phyloP scores from a whole-genome alignment of 2,329 filamentous ascomycete genomes.

The Aplosporella prunicola region DNA sequence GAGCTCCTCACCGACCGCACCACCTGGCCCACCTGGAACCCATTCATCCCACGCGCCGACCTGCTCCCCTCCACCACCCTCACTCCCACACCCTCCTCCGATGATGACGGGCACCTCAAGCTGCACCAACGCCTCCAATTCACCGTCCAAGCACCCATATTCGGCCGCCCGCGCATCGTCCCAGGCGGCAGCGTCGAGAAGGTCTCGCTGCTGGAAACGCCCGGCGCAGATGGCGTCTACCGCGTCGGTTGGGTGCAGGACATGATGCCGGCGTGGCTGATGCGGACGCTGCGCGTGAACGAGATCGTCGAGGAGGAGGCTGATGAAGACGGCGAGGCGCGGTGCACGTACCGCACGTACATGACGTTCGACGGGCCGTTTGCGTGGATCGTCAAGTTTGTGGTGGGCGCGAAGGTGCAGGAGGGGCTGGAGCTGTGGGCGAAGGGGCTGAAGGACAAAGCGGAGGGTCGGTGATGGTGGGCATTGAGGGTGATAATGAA shows the following conservation, averaged over 20 bases:
- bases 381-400: constrained; percentile 4
- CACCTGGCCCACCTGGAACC: constrained; percentile 10
- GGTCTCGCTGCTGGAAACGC: constrained; percentile 3
- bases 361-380: constrained; percentile 8
- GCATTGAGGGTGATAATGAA: constrained; percentile 1
- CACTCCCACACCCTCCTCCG: not conserved
- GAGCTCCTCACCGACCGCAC: constrained; percentile 7
- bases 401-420: constrained; percentile 9
- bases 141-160: constrained; percentile 3
- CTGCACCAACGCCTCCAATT: constrained; percentile 4
- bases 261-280: constrained; percentile 2
- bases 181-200: constrained; percentile 6
- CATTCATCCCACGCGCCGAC: constrained; percentile 8
- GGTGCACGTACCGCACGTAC: constrained; percentile 7
- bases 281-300: constrained; percentile 5
- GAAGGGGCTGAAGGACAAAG: constrained; percentile 6
- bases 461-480: constrained; percentile 3
- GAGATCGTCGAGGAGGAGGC: constrained; percentile 1
- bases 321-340: not conserved
- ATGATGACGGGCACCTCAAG: not conserved
- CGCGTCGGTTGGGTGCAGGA: constrained; percentile 1
- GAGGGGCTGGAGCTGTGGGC: constrained; percentile 7
- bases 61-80: not conserved
- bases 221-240: not conserved
- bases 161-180: constrained; percentile 1